phyloP scores from a whole-genome alignment of 2,329 filamentous ascomycete species.

The Epichloe gansuensis region DNA sequence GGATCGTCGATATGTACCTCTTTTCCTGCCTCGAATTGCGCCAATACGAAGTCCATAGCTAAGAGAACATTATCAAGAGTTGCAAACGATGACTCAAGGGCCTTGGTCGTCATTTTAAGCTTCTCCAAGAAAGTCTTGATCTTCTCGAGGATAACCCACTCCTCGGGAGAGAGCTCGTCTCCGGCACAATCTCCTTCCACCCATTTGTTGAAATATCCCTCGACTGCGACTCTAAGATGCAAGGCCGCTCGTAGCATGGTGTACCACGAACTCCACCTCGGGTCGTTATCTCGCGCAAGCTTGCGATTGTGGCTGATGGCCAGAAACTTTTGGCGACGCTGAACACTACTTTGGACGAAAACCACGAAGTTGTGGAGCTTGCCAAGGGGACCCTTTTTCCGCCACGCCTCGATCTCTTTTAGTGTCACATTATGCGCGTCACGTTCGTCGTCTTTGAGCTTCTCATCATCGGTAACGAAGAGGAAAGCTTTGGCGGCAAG shows the following conservation, averaged over 20 bases:
- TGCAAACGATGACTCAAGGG: no score
- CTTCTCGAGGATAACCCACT: no score
- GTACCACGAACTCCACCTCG: no score
- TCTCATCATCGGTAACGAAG: constrained; percentile 8
- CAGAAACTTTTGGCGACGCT: constrained; percentile 4
- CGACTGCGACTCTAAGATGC: no score
- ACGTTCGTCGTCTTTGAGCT: constrained; percentile 5
- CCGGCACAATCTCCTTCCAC: no score
- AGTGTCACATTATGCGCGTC: background rate
- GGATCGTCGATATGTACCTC: constrained; percentile 1
- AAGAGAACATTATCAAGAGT: no score
- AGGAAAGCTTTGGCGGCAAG: constrained; percentile 8
- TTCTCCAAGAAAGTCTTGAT: no score
- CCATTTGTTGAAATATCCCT: no score
- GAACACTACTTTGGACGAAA: constrained; percentile 7
- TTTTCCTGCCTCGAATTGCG: background rate
- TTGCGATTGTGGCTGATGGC: background rate
- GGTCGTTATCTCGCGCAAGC: background rate
- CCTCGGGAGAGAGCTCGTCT: no score
- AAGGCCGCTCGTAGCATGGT: no score
- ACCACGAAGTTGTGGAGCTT: constrained; percentile 10
- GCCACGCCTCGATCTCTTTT: constrained; percentile 5
- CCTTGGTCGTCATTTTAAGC: no score
- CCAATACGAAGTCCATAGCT: constrained; percentile 4
- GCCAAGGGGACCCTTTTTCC: constrained; percentile 7